A percentile compares a stretch with the other conserved stretches of the same genome.
phyloP scores from a whole-genome alignment of 257 asterid species.

The Verbena officinalis region DNA sequence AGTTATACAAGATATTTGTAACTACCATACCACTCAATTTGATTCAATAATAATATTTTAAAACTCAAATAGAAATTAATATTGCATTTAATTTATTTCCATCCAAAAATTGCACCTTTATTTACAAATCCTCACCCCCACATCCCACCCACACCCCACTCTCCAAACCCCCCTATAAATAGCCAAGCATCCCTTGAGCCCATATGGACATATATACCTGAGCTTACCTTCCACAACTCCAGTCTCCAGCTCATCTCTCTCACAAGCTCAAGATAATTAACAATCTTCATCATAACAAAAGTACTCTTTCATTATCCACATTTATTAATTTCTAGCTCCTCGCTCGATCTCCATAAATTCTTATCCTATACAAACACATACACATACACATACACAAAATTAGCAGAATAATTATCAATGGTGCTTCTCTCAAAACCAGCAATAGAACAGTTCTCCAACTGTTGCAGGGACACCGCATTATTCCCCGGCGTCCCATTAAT shows the following conservation, averaged over 20 bases:
- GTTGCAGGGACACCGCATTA: conserved; percentile 37
- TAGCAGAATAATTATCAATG: too few relatives aligned
- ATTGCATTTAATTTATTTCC: too few relatives aligned
- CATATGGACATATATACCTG: conserved; percentile 26
- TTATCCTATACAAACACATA: background rate
- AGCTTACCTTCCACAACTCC: conserved; percentile 22
- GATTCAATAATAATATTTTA: too few relatives aligned
- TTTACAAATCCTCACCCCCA: background rate
- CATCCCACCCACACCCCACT: background rate
- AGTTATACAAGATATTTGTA: too few relatives aligned
- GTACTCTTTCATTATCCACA: background rate
- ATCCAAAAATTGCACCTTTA: too few relatives aligned
- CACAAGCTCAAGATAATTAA: too few relatives aligned
- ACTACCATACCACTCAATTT: too few relatives aligned
- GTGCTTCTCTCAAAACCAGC: conserved; percentile 51
- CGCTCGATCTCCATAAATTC: background rate
- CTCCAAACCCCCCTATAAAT: conserved; percentile 30
- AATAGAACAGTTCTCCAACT: conserved; percentile 37
- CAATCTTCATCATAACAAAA: too few relatives aligned
- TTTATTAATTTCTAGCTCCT: background rate
- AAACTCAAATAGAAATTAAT: too few relatives aligned
- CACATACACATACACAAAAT: too few relatives aligned
- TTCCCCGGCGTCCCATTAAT: conserved; percentile 52
- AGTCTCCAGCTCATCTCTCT: conserved; percentile 19
- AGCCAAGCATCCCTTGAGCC: conserved; percentile 34